Evolutionary conservation across 2,329 filamentous ascomycete genomes (phyloP), one percentile per base, ranked within the genome.

Genomic region (Colletotrichum brevisporum): DNA sequence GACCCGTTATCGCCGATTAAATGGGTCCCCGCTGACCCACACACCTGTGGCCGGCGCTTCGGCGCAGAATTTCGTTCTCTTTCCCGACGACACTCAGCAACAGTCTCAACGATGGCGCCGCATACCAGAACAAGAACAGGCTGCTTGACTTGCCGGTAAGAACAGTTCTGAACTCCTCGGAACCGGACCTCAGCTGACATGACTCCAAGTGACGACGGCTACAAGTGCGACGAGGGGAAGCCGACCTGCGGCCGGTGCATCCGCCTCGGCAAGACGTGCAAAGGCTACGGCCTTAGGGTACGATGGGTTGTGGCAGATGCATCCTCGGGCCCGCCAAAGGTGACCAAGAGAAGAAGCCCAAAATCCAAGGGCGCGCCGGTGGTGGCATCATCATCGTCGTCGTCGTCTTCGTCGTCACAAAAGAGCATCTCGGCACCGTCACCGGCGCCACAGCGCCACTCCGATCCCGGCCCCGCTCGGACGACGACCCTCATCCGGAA

Each of bases 191-290:
- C 3, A 5, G 41, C 50, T 55, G 6, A 68, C 3, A 0, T 12
- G 1, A 3, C 15, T 5, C 75, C 63, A 53, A 73, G 76, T 10
- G 76, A 75, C 27, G 77, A 78, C n/a, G 77, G 77, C 9, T 78
- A 78, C 50, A 79, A 78, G 56, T 79, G 77, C 45, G 77, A 78
- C 41, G 77, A 79, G 69, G 68, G 74, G 26, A 78, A 74, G 43
- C 77, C 77, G 8, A 71, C 71, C 48, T 79, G 77, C 15, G 73
- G 74, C 31, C 73, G 77, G 53, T 79, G 77, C 15, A 53, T 73
- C 48, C 76, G 77, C 6, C 75, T 78, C 4, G 56, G 64, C 15
- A 79, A 78, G 72, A 54, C 57, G 0, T 79, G 77, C 62, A 75
- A 78, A 56, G 77, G 76, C 1, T 79, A 78, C 36, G 77, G 75